phyloP scores from a whole-genome alignment of 1,284 basidiomycete species.

The Malassezia equina region DNA sequence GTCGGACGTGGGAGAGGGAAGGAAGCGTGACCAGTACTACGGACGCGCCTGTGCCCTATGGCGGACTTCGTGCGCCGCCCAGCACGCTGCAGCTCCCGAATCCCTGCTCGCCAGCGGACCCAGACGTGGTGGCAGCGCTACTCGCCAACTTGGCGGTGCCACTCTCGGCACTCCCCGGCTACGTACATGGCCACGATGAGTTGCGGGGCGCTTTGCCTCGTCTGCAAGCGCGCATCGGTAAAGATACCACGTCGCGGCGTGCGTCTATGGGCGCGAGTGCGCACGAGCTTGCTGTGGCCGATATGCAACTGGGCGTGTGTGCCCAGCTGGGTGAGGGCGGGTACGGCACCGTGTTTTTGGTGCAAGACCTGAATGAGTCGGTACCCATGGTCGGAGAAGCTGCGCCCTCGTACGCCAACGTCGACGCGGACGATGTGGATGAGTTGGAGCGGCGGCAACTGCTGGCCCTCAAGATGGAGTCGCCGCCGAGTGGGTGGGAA shows the following conservation, averaged over 20 bases:
- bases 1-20: not conserved
- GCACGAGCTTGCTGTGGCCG: conserved; percentile 51
- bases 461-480: conserved; percentile 85
- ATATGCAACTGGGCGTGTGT: conserved; percentile 56
- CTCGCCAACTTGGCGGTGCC: conserved; percentile 59
- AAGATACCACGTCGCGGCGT: not conserved
- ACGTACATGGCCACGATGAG: conserved; percentile 53
- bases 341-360: conserved; percentile 83
- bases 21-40: not conserved
- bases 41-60: not conserved
- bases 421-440: conserved; percentile 57
- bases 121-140: conserved; percentile 58
- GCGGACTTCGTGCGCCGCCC: conserved; percentile 1
- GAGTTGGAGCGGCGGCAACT: conserved; percentile 55
- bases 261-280: conserved; percentile 13
- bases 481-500: conserved; percentile 83
- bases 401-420: conserved; percentile 52
- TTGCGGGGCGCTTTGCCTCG: conserved; percentile 57
- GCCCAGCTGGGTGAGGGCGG: conserved; percentile 94
- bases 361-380: conserved; percentile 50
- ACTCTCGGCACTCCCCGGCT: conserved; percentile 55
- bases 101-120: conserved; percentile 78
- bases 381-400: conserved; percentile 16
- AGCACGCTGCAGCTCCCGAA: conserved; percentile 54
- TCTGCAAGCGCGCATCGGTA: conserved; percentile 49